phyloP scores from a whole-genome alignment of 1,284 basidiomycete genomes.

The Ganoderma sinense region DNA sequence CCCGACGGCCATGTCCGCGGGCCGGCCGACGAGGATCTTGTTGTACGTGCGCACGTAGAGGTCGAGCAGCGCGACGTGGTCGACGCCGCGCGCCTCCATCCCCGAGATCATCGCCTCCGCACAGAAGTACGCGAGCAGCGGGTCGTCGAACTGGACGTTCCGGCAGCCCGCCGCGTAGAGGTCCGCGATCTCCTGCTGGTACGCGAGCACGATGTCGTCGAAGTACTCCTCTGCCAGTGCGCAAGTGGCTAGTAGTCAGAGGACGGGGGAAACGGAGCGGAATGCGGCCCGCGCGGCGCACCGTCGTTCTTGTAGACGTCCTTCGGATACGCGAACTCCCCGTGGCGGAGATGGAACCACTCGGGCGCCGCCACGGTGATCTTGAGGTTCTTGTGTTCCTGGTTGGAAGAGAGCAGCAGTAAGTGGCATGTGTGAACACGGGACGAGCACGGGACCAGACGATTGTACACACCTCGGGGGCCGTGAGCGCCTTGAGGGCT shows the following conservation, averaged over 20 bases:
- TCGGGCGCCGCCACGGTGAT: constrained; percentile 79
- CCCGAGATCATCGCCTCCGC: constrained; percentile 64
- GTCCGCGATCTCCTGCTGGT: constrained; percentile 74
- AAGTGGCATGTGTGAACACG: constrained; percentile 13
- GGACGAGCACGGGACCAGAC: background rate
- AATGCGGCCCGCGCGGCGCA: constrained; percentile 31
- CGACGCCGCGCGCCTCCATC: constrained; percentile 66
- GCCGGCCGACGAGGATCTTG: constrained; percentile 63
- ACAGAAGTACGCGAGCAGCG: constrained; percentile 75
- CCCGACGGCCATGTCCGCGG: constrained; percentile 70
- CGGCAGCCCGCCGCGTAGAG: constrained; percentile 79
- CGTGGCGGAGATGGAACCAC: constrained; percentile 81
- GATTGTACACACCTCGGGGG: constrained; percentile 52
- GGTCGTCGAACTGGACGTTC: constrained; percentile 81
- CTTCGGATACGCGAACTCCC: constrained; percentile 65
- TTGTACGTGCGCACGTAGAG: constrained; percentile 79
- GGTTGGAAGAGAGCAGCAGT: constrained; percentile 10
- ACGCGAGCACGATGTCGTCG: constrained; percentile 73
- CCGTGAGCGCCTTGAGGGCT: constrained; percentile 60
- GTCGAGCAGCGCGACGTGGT: constrained; percentile 70
- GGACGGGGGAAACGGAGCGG: background rate
- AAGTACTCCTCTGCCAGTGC: constrained; percentile 71
- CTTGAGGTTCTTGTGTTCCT: constrained; percentile 76
- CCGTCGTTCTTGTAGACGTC: constrained; percentile 70
- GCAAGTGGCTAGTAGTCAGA: constrained; percentile 9